These are phyloP conservation scores for Monilinia polystroma DNA, from an alignment of 2,329 filamentous ascomycete genomes.

Conservation along the genomic window DNA sequence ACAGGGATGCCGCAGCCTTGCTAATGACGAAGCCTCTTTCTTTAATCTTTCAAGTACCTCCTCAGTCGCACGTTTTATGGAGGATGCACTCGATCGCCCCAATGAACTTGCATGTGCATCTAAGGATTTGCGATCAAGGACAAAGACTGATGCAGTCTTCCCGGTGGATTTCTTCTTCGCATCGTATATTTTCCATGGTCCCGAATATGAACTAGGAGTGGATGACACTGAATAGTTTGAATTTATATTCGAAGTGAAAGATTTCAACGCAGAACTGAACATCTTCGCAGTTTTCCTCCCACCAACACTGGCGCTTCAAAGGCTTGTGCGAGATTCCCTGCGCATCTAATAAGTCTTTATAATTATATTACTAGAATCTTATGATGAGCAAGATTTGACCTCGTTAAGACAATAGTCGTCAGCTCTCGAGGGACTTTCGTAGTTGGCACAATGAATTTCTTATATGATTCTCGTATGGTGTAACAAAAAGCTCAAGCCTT, in stretches of 20 bases:
- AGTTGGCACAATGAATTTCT: too few relatives aligned
- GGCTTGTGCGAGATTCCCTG: neutral
- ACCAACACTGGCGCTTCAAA: slow-evolving; percentile 16
- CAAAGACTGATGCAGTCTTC: slow-evolving; percentile 85
- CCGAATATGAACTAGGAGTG: slow-evolving; percentile 73
- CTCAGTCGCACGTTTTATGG: slow-evolving; percentile 77
- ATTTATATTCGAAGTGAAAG: slow-evolving; percentile 88
- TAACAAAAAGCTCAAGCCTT: neutral
- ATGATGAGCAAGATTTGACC: neutral
- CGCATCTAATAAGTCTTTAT: slow-evolving; percentile 9
- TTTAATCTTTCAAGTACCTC: slow-evolving; percentile 89
- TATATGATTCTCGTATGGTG: neutral
- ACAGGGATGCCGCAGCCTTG: slow-evolving; percentile 84
- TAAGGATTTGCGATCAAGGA: slow-evolving; percentile 87
- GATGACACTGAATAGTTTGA: slow-evolving; percentile 84
- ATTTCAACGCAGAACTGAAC: slow-evolving; percentile 74
- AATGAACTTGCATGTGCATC: slow-evolving; percentile 66
- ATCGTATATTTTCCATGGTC: slow-evolving; percentile 97
- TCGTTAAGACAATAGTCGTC: neutral
- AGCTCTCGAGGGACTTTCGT: neutral
- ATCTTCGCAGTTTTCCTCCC: slow-evolving; percentile 29
- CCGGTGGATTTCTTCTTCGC: slow-evolving; percentile 95
- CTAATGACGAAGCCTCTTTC: slow-evolving; percentile 86
- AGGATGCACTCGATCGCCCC: slow-evolving; percentile 61
- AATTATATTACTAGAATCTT: neutral